Base-by-base conservation (phyloP, 1,284 basidiomycete species). In the Porodaedalea pini region DNA sequence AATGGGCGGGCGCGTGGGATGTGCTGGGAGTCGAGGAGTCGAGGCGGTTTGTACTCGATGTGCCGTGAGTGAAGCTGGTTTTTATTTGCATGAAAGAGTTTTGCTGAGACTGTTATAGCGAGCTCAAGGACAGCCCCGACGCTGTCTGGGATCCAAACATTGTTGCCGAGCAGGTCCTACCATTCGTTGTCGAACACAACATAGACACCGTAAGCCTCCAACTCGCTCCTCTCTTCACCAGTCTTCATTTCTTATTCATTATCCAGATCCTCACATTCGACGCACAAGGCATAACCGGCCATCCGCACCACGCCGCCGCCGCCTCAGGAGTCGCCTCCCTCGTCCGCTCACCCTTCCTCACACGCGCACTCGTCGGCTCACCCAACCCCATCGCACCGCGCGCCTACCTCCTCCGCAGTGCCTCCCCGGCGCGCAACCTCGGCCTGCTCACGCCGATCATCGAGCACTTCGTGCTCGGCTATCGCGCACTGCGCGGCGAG, bases 181-280 rank as follows among this genome's bases (percentile, higher is more conserved):
- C 55, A 11, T 61, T 54, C 32, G 25, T 61, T 6, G 32, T 57
- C 19, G 52, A 61, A 34, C 25, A 57, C 36, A 23, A 48, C n/a
- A 57, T 61, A 31, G 56, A 61, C 23, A 61, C 59, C 11, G 59
- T 61, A 50, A 7, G 56, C n/a, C n/a, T n/a, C n/a, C n/a, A n/a
- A n/a, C n/a, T 44, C 17, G 17, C 25, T 43, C 2, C 15, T 34
- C 39, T 11, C 37, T 37, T 6, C 29, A 4, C 40, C 23, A 13
- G 10, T 27, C 37, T 39, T 13, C 21, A 3, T 25, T 23, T 29
- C 19, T n/a, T 31, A 11, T 15, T 29, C 0, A 8, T 32, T 21
- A 10, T 47, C 6, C 43, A 61, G 59, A 54, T 61, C 25, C 44
- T 61, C 19, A 57, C 59, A 17, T 61, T 57, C 55, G 59, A 61